Base-by-base conservation (phyloP, 805 yeast species). In the Wickerhamiella slavikovae region DNA sequence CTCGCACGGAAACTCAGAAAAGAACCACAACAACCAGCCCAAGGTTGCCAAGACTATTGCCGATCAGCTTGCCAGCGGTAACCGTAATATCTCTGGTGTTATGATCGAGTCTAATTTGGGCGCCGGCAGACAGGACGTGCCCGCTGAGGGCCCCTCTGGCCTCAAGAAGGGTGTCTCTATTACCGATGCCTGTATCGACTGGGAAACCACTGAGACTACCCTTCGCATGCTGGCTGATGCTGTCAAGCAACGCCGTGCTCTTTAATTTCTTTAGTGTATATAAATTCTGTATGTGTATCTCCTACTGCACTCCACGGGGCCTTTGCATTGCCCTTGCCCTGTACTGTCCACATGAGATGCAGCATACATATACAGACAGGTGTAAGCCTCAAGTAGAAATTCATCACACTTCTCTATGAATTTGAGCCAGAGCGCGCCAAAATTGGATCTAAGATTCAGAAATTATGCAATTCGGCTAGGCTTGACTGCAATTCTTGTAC, bases 1-100 rank as follows among this genome's bases (percentile, higher is more conserved):
- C 58, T 83, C 95, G 27, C 98, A 89, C 57, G 98, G 94, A 45
- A 89, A 89, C 64, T 82, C 95, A 22, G 71, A 65, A 55, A 89
- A 89, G 58, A 89, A 89, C 59, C 82, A 68, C 71, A 68, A 71
- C 51, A 89, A 89, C 60, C 98, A 89, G 60, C 95, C 98, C 35
- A 71, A 64, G 53, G 98, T 89, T n/a, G 72, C 80, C 40, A 58
- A 64, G 17, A 68, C 63, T 34, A 89, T 85, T 32, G 80, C 85
- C 29, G 69, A 68, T 41, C 96, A 89, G 58, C 61, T 85, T 27
- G 57, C 76, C 22, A 59, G 56, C 17, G 98, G 98, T 45, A 92
- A 80, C 52, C 65, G 67, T 30, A 58, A 59, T 35, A 70, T 85
- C 39, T 72, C 78, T 43, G 98, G 96, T 50, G 74, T 89, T 33